Percentiles rank a stretch among this genome's conserved stretches.
These are phyloP conservation scores for Claviceps arundinis DNA, from an alignment of 2,329 filamentous ascomycete genomes.

Conservation along the genomic window DNA sequence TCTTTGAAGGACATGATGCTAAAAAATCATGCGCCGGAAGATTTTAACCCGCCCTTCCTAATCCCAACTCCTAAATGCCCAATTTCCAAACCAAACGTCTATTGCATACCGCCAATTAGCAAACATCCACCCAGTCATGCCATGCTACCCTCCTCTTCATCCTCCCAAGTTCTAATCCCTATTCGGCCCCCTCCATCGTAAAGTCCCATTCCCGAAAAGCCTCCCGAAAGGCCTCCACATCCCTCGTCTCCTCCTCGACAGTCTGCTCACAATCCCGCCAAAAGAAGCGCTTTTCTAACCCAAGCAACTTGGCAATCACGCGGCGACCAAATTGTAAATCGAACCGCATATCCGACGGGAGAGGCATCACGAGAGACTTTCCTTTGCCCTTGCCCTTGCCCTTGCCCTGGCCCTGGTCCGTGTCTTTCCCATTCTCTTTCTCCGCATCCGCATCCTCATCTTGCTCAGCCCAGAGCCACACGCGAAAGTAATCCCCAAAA, in stretches of 20 bases:
- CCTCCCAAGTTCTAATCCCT: too few relatives aligned
- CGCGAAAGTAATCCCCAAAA: slow-evolving; percentile 58
- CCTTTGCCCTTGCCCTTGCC: slow-evolving; percentile 44
- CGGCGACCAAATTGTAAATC: slow-evolving; percentile 82
- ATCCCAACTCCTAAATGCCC: too few relatives aligned
- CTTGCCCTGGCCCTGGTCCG: slow-evolving; percentile 13
- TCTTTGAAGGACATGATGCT: too few relatives aligned
- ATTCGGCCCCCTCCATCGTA: slow-evolving; percentile 26
- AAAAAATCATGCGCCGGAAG: too few relatives aligned
- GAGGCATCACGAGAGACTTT: slow-evolving; percentile 55
- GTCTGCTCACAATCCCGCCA: slow-evolving; percentile 80
- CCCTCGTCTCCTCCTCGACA: slow-evolving; percentile 61
- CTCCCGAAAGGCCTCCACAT: slow-evolving; percentile 66
- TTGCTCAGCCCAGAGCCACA: slow-evolving; percentile 60
- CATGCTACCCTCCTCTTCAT: too few relatives aligned
- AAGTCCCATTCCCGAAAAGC: slow-evolving; percentile 85
- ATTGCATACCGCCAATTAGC: too few relatives aligned
- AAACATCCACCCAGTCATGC: too few relatives aligned
- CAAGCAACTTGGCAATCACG: slow-evolving; percentile 78
- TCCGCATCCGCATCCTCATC: too few relatives aligned
- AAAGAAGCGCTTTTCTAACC: slow-evolving; percentile 61
- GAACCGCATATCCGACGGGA: slow-evolving; percentile 62
- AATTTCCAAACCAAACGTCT: too few relatives aligned
- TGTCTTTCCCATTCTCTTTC: too few relatives aligned
- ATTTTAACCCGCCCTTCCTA: too few relatives aligned